A percentile compares a stretch with the other conserved stretches of the same genome.
phyloP scores from a whole-genome alignment of 192 early-diverging fungal genomes.

The Coemansia sp. region DNA sequence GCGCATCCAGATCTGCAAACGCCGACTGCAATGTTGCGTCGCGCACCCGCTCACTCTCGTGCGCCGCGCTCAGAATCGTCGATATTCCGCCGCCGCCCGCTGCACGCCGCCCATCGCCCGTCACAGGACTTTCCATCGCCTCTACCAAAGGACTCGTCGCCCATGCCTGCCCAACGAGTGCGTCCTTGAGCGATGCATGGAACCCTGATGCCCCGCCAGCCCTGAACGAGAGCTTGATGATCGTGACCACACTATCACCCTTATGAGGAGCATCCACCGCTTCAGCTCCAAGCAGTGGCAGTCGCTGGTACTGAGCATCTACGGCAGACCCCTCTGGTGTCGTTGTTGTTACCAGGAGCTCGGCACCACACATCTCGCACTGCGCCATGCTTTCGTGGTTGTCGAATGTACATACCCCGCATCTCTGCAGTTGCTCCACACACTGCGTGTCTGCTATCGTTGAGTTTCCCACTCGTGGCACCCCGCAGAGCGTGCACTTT shows the following conservation, averaged over 20 bases:
- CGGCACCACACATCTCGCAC: conserved; percentile 85
- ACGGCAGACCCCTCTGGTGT: neutral
- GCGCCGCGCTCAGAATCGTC: conserved; percentile 58
- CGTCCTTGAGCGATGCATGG: conserved; percentile 62
- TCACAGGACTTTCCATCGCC: neutral
- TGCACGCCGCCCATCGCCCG: neutral
- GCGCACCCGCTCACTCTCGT: conserved; percentile 63
- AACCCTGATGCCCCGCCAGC: conserved; percentile 68
- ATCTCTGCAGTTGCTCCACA: conserved; percentile 43
- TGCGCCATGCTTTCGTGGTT: conserved; percentile 78
- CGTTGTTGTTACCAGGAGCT: conserved; percentile 49
- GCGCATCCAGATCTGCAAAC: conserved; percentile 85
- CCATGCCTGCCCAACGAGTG: conserved; percentile 67
- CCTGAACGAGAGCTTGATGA: conserved; percentile 80
- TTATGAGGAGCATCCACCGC: neutral
- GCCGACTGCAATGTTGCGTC: conserved; percentile 75
- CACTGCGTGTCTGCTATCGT: neutral
- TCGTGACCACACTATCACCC: neutral
- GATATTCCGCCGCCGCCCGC: conserved; percentile 29
- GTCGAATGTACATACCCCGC: conserved; percentile 83
- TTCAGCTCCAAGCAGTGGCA: conserved; percentile 21
- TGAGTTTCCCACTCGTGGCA: conserved; percentile 24
- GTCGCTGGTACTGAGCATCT: conserved; percentile 6
- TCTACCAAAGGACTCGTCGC: conserved; percentile 20
- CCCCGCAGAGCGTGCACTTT: conserved; percentile 52